These are phyloP conservation scores for Pythium angustatum DNA, from an alignment of 352 stramenopile genomes.

Conservation along the genomic window DNA sequence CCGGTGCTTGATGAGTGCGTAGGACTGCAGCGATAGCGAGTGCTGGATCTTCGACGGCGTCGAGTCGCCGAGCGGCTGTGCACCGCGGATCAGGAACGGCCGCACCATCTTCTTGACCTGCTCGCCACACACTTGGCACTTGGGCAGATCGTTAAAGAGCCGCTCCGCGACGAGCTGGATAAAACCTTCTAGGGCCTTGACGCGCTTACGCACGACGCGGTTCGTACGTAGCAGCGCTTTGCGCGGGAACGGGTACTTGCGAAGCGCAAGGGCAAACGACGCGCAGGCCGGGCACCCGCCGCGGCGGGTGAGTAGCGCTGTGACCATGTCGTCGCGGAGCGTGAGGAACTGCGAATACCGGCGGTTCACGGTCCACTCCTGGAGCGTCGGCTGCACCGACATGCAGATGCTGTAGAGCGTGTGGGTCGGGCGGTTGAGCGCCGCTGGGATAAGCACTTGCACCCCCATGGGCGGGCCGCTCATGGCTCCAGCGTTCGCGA, in stretches of 20 bases:
- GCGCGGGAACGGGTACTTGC: slow-evolving; percentile 62
- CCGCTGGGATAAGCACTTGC: slow-evolving; percentile 81
- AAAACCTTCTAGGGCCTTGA: slow-evolving; percentile 70
- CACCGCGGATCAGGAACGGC: slow-evolving; percentile 76
- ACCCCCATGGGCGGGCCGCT: slow-evolving; percentile 36
- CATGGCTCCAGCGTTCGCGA: slow-evolving; percentile 13
- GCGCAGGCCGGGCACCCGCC: slow-evolving; percentile 61
- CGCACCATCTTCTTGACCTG: slow-evolving; percentile 69
- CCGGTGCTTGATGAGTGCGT: slow-evolving; percentile 48
- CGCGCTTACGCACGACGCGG: slow-evolving; percentile 64
- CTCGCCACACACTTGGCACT: slow-evolving; percentile 72
- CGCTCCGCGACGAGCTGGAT: slow-evolving; percentile 69
- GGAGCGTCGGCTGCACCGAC: slow-evolving; percentile 69
- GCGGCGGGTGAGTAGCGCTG: slow-evolving; percentile 33
- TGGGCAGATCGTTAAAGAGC: slow-evolving; percentile 73
- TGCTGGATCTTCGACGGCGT: slow-evolving; percentile 74
- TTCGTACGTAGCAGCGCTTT: slow-evolving; percentile 76
- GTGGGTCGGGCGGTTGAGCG: slow-evolving; percentile 79
- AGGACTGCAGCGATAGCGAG: slow-evolving; percentile 70
- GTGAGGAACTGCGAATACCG: slow-evolving; percentile 87
- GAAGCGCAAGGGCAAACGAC: slow-evolving; percentile 61
- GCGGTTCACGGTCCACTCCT: slow-evolving; percentile 86
- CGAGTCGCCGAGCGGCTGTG: slow-evolving; percentile 70
- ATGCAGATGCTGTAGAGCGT: slow-evolving; percentile 87
- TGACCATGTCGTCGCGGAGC: slow-evolving; percentile 68